These are phyloP conservation scores for Cordyceps fumosorosea DNA, from an alignment of 2,329 filamentous ascomycete species.

Conservation along the genomic window DNA sequence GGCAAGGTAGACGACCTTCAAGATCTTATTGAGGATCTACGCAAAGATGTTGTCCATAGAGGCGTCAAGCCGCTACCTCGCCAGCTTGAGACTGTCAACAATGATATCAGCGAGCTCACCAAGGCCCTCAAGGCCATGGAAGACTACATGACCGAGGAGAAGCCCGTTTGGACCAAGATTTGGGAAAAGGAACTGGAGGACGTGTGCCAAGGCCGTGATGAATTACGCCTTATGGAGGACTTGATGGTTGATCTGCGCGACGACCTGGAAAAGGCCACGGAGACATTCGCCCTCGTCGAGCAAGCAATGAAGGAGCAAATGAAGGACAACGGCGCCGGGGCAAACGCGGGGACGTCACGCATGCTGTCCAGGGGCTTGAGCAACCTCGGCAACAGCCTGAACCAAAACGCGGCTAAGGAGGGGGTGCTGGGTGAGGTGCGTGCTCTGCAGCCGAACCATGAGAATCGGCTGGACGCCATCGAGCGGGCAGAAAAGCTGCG, in stretches of 20 bases:
- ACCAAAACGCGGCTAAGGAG: conserved; percentile 81
- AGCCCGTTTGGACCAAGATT: conserved; percentile 97
- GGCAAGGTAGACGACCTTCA: conserved; percentile 94
- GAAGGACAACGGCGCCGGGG: conserved; percentile 57
- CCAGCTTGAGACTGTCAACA: conserved; percentile 81
- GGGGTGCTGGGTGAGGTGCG: conserved; percentile 88
- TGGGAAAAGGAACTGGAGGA: conserved; percentile 97
- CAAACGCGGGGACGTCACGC: conserved; percentile 44
- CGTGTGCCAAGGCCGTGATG: conserved; percentile 90
- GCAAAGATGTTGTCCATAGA: conserved; percentile 90
- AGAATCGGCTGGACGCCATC: conserved; percentile 87
- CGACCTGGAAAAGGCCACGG: conserved; percentile 87
- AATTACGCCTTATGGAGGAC: conserved; percentile 94
- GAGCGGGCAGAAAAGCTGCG: conserved; percentile 91
- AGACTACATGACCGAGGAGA: conserved; percentile 84
- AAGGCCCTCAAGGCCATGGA: conserved; percentile 92
- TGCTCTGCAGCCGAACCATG: conserved; percentile 89
- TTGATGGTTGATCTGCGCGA: conserved; percentile 86
- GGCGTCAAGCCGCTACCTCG: conserved; percentile 86
- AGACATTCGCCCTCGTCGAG: conserved; percentile 92
- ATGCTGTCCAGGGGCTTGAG: conserved; percentile 50
- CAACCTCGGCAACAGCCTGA: conserved; percentile 47
- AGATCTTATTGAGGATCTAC: conserved; percentile 90
- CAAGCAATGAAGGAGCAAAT: conserved; percentile 98
- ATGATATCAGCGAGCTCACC: conserved; percentile 74